Conservation (phyloP, 805 yeast genomes). For the Metschnikowia rubicola region DNA sequence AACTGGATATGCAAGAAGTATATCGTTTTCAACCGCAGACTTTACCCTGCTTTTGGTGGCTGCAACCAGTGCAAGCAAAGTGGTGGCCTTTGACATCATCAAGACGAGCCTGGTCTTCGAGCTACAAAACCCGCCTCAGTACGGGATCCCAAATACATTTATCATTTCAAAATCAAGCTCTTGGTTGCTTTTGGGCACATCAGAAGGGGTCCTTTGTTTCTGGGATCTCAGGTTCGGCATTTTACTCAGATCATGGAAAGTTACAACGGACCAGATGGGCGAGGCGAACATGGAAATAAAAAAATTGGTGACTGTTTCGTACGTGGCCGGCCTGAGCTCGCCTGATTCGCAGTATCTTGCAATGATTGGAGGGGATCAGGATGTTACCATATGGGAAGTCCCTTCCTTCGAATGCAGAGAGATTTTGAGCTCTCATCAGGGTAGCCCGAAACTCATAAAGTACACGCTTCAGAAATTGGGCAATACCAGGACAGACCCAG, state of each 20-base stretch:
- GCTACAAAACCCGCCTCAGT: conserved; percentile 53
- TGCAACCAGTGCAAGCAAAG: conserved; percentile 50
- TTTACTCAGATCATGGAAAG: conserved; percentile 58
- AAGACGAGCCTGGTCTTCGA: conserved; percentile 42
- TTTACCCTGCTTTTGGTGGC: conserved; percentile 45
- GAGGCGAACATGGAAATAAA: conserved; percentile 40
- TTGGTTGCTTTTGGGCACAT: conserved; percentile 76
- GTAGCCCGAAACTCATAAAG: conserved; percentile 20
- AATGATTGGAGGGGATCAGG: conserved; percentile 66
- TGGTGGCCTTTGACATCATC: conserved; percentile 57
- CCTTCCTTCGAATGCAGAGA: conserved; percentile 56
- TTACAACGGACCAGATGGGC: conserved; percentile 36
- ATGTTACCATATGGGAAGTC: conserved; percentile 73
- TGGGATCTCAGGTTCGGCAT: conserved; percentile 79
- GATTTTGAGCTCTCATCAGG: conserved; percentile 22
- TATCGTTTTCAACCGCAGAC: conserved; percentile 40
- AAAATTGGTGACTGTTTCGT: conserved; percentile 44
- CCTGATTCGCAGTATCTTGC: conserved; percentile 26
- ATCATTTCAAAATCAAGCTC: conserved; percentile 48
- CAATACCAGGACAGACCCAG: conserved; percentile 10
- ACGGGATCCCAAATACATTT: conserved; percentile 66
- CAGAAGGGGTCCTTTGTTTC: conserved; percentile 65
- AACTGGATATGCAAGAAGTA: conserved; percentile 42
- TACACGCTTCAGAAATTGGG: conserved; percentile 25
- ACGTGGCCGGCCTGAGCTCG: conserved; percentile 2